phyloP scores from a whole-genome alignment of 768 basidiomycete genomes.

The Amanita polypyramis region DNA sequence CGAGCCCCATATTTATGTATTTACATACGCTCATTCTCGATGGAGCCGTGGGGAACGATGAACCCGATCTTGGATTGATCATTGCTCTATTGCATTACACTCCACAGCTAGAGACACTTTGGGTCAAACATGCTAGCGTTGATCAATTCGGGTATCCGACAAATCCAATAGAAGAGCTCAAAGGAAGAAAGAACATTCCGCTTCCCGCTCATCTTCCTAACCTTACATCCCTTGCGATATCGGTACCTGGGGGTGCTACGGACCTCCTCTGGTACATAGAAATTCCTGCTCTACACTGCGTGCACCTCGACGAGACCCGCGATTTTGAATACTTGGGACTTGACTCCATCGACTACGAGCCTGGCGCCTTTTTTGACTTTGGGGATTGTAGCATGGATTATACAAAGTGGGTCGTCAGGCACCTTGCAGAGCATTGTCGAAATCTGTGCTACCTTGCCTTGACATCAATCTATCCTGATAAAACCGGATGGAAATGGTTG shows the following conservation, averaged over 20 bases:
- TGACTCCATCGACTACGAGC: too few relatives aligned
- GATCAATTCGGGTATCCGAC: neutral
- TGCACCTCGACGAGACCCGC: conserved; percentile 8
- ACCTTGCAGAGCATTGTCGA: neutral
- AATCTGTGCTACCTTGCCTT: neutral
- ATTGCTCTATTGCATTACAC: conserved; percentile 4
- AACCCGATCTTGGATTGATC: neutral
- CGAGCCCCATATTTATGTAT: neutral
- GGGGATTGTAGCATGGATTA: too few relatives aligned
- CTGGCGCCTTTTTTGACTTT: neutral
- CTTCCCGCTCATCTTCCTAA: conserved; percentile 3
- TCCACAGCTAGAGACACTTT: conserved; percentile 6
- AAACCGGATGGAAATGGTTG: neutral
- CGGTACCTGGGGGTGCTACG: conserved; percentile 2
- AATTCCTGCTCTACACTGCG: conserved; percentile 3
- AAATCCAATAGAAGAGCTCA: neutral
- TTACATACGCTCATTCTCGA: neutral
- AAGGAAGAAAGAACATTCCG: neutral
- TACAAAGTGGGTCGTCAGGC: too few relatives aligned
- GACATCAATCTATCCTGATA: neutral
- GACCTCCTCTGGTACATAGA: conserved; percentile 3
- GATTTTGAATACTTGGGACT: neutral
- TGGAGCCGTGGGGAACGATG: neutral
- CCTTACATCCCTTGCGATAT: conserved; percentile 5
- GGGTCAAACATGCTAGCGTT: neutral